These are phyloP conservation scores for Fennellomyces sp. DNA, from an alignment of 371 early-diverging fungal genomes.

Conservation along the genomic window DNA sequence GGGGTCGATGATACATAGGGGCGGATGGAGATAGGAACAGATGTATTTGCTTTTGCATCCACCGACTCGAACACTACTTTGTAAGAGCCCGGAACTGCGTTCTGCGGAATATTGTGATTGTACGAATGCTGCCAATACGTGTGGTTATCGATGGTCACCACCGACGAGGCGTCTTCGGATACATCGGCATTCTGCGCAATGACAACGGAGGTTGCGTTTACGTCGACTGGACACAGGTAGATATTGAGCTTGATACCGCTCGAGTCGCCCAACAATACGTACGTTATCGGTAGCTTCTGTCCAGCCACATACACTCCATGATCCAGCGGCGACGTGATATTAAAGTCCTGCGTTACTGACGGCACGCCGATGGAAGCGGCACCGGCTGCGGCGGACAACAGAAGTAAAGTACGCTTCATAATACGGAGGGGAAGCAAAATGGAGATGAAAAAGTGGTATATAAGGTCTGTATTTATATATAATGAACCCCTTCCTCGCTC, in stretches of 20 bases:
- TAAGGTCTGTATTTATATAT: neutral
- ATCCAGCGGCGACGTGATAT: slow-evolving; percentile 24
- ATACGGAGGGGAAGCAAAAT: neutral
- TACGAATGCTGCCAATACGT: slow-evolving; percentile 27
- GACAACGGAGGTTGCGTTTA: slow-evolving; percentile 8
- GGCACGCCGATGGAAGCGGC: neutral
- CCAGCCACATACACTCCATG: slow-evolving; percentile 29
- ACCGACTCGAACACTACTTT: slow-evolving; percentile 27
- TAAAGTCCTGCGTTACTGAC: slow-evolving; percentile 16
- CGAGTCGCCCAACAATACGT: slow-evolving; percentile 17
- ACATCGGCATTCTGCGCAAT: slow-evolving; percentile 29
- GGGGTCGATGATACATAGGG: slow-evolving; percentile 16
- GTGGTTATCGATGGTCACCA: slow-evolving; percentile 14
- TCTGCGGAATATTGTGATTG: slow-evolving; percentile 21
- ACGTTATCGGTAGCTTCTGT: slow-evolving; percentile 27
- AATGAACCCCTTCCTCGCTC: no score
- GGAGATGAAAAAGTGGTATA: neutral
- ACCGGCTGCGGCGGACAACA: neutral
- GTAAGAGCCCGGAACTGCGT: slow-evolving; percentile 17
- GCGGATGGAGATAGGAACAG: slow-evolving; percentile 23
- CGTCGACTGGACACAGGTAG: slow-evolving; percentile 12
- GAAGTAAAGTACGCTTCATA: neutral
- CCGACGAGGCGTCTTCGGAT: slow-evolving; percentile 17
- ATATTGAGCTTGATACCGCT: slow-evolving; percentile 21
- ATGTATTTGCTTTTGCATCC: slow-evolving; percentile 17